Evolutionary conservation across 768 basidiomycete genomes (phyloP).

Genomic region (Udeniomyces megalosporus): DNA sequence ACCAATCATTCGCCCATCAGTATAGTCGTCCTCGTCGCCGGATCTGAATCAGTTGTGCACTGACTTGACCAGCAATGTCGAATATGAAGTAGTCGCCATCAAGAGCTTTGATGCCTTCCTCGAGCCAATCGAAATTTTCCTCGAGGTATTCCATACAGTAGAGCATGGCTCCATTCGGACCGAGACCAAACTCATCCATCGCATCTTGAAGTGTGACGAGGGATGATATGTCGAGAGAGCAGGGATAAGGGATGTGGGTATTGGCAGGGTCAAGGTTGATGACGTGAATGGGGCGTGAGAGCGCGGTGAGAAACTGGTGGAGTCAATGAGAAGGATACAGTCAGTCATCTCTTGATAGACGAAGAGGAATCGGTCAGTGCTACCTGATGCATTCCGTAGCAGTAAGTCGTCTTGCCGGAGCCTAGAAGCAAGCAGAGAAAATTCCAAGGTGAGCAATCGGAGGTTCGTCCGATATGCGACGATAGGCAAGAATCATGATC

Average conservation of each 20-base stretch:
- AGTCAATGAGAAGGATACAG: background rate
- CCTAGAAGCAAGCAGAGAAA: constrained; percentile 20
- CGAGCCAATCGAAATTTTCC: constrained; percentile 62
- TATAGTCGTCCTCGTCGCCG: background rate
- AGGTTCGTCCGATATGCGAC: no score
- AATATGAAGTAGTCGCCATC: constrained; percentile 73
- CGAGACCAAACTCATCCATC: constrained; percentile 67
- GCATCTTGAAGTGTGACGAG: constrained; percentile 75
- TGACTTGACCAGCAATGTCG: constrained; percentile 73
- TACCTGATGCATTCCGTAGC: constrained; percentile 33
- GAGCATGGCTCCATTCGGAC: constrained; percentile 90
- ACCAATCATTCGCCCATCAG: background rate
- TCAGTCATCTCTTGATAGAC: background rate
- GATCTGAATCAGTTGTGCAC: no score
- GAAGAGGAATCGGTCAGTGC: background rate
- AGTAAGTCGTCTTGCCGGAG: constrained; percentile 34
- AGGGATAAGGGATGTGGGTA: constrained; percentile 71
- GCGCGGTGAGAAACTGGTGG: constrained; percentile 55
- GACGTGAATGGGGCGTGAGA: constrained; percentile 68
- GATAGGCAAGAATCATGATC: no score
- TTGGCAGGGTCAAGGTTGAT: constrained; percentile 96
- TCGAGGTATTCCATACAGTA: constrained; percentile 96
- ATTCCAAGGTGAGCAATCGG: no score
- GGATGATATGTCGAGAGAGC: constrained; percentile 64
- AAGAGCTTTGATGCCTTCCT: constrained; percentile 41